A percentile compares a stretch with the other conserved stretches of the same genome.
Evolutionary conservation across 2,329 filamentous ascomycete species (phyloP).

Genomic region (Sporothrix brunneoviolacea): DNA sequence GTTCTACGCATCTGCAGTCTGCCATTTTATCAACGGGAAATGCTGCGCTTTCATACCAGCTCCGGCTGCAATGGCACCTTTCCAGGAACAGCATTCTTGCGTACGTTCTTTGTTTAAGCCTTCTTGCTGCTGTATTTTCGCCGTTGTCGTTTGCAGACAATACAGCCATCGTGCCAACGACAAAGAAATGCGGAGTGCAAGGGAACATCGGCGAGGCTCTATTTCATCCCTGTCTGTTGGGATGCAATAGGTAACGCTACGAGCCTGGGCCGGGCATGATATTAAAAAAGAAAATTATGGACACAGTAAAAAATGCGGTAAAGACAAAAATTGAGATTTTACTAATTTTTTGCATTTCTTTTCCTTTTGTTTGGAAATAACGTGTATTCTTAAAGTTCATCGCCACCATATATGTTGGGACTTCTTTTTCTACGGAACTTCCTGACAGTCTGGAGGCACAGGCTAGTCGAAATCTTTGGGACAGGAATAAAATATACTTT

Average conservation of each 20-base stretch:
- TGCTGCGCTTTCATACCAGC: too few relatives aligned
- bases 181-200: conserved; percentile 2
- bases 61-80: neutral
- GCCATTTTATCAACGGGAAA: too few relatives aligned
- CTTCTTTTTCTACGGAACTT: too few relatives aligned
- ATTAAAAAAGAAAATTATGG: neutral
- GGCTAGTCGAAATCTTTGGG: too few relatives aligned
- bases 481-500: too few relatives aligned
- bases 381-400: too few relatives aligned
- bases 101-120: neutral
- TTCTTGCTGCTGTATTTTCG: too few relatives aligned
- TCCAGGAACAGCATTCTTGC: neutral
- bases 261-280: neutral
- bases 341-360: neutral
- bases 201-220: neutral
- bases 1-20: too few relatives aligned
- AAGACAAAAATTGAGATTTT: too few relatives aligned
- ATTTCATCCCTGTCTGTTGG: conserved; percentile 3
- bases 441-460: too few relatives aligned
- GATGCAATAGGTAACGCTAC: neutral
- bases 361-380: neutral
- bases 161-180: neutral
- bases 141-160: neutral
- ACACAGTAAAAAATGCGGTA: neutral
- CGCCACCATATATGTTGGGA: too few relatives aligned